Base-by-base conservation (phyloP, 441 rosid genomes). In the Viola pubescens region DNA sequence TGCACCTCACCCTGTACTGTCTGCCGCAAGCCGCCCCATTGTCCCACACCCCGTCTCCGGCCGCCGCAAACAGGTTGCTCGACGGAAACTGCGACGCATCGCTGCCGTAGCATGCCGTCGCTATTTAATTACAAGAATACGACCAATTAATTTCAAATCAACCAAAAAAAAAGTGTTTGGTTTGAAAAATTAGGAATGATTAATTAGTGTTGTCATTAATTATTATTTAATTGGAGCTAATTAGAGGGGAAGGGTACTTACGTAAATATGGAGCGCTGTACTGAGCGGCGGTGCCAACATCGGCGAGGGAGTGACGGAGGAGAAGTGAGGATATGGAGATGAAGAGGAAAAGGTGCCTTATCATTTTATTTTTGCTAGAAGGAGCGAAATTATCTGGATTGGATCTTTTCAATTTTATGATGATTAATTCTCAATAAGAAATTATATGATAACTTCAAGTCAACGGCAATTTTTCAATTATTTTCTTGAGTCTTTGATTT, bases 41-140 rank as follows among this genome's bases (percentile, higher is more conserved):
- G 71, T 85, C 86, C 91, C 91, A 85, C 42, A 85, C 59, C 52
- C 84, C 88, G 0, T 82, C 88, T 9, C 88, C 91, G 0, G 84
- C 91, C 9, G 91, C 82, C 5, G 79, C 86, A 1, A 85, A 85
- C 57, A 82, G 16, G 55, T 82, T 80, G 64, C 73, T 79, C 0
- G 86, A 61, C 7, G 91, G 91, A 39, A 82, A 82, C 69, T 81
- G 74, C 1, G 78, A 53, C 7, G 71, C 70, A 12, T 81, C 84
- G 39, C 57, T 59, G 0, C 74, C 74, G 19, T 54, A 65, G 57
- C 88, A 85, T 9, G 61, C 50, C 8, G 85, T 80, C 4, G 87
- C 87, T 84, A 47, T 7, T 26, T 26, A 26, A 26, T 26, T 26
- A 26, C 34, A 26, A 26, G 34, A 26, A 26, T 26, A 26, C n/a